A percentile compares a stretch with the other conserved stretches of the same genome.
These are phyloP conservation scores for Schizosaccharomyces cryophilus DNA, from an alignment of 805 yeast species.

Conservation along the genomic window DNA sequence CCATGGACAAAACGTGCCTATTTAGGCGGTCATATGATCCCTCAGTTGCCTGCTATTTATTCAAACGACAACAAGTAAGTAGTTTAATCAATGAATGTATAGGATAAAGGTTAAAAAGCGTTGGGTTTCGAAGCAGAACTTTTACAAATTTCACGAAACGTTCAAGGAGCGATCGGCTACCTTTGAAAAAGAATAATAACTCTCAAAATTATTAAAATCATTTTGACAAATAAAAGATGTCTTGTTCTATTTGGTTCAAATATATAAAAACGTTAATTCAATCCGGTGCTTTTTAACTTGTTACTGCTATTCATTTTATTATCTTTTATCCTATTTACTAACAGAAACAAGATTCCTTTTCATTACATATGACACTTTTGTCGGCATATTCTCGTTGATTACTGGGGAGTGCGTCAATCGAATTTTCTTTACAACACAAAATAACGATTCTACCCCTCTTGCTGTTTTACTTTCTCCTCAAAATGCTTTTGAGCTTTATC, in stretches of 20 bases:
- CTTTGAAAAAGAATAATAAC: no score
- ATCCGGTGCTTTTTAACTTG: no score
- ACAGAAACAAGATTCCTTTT: not conserved
- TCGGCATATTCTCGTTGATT: not conserved
- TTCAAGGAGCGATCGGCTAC: no score
- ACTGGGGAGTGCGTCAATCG: not conserved
- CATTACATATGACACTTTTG: not conserved
- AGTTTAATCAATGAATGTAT: not conserved
- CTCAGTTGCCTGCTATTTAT: slow-evolving; percentile 10
- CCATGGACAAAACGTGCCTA: not conserved
- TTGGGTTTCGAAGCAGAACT: no score
- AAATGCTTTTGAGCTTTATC: not conserved
- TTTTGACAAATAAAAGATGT: no score
- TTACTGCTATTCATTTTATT: not conserved
- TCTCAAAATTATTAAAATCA: no score
- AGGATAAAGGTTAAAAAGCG: no score
- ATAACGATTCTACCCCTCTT: not conserved
- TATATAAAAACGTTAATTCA: no score
- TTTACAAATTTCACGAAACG: no score
- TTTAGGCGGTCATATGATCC: not conserved
- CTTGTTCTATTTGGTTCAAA: no score
- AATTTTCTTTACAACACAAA: not conserved
- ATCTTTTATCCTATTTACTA: not conserved
- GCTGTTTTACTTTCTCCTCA: not conserved
- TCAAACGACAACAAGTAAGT: slow-evolving; percentile 19